phyloP scores from a whole-genome alignment of 2,329 filamentous ascomycete species.

The Eutypa lata region DNA sequence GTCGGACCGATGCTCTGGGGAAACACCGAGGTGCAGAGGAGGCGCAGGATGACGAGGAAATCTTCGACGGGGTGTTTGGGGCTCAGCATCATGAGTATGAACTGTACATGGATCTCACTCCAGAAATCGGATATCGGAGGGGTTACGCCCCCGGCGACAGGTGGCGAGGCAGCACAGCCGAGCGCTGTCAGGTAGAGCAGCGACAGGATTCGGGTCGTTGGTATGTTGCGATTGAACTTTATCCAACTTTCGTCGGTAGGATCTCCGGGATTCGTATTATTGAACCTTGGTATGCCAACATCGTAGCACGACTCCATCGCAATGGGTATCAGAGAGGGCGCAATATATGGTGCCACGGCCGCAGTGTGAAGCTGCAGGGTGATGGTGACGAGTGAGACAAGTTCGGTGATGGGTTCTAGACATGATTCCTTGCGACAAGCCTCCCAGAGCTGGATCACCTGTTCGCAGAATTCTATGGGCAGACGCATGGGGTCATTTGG shows the following conservation, averaged over 20 bases:
- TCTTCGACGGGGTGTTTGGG: slow-evolving; percentile 63
- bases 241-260: slow-evolving; percentile 40
- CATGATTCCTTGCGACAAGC: slow-evolving; percentile 62
- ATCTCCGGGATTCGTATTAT: slow-evolving; percentile 44
- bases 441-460: slow-evolving; percentile 66
- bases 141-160: slow-evolving; percentile 15
- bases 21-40: slow-evolving; percentile 65
- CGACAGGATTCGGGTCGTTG: slow-evolving; percentile 61
- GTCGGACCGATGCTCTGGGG: slow-evolving; percentile 66
- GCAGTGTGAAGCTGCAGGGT: slow-evolving; percentile 60
- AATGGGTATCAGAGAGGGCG: slow-evolving; percentile 53
- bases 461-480: slow-evolving; percentile 61
- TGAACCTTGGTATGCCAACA: slow-evolving; percentile 55
- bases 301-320: slow-evolving; percentile 59
- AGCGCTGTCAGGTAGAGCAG: slow-evolving; percentile 63
- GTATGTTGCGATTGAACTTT: slow-evolving; percentile 52
- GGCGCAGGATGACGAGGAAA: slow-evolving; percentile 60
- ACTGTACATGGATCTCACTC: slow-evolving; percentile 63
- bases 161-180: slow-evolving; percentile 48
- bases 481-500: slow-evolving; percentile 49
- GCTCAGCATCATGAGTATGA: slow-evolving; percentile 64
- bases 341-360: slow-evolving; percentile 56
- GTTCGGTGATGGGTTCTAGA: slow-evolving; percentile 61
- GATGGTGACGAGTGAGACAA: slow-evolving; percentile 63
- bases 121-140: slow-evolving; percentile 54